phyloP scores from a whole-genome alignment of 768 basidiomycete genomes.

The Rhizopogon sp. region DNA sequence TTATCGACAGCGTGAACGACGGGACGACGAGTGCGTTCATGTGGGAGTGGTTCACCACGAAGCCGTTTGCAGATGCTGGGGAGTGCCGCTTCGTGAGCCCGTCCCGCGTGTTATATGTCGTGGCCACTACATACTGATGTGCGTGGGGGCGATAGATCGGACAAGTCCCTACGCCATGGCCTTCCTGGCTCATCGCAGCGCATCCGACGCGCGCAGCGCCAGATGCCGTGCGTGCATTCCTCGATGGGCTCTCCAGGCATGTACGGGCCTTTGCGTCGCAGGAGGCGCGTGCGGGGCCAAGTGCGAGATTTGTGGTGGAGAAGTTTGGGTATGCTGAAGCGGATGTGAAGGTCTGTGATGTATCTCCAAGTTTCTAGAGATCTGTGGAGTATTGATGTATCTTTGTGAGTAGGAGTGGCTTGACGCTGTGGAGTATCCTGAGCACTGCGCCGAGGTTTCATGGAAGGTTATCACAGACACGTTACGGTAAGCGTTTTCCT shows the following conservation, averaged over 20 bases:
- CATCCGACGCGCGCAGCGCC: slow-evolving; percentile 61
- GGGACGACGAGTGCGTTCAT: slow-evolving; percentile 87
- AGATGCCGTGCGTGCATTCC: slow-evolving; percentile 49
- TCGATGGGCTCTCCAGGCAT: slow-evolving; percentile 56
- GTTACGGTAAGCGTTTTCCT: slow-evolving; percentile 40
- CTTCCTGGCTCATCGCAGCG: slow-evolving; percentile 93
- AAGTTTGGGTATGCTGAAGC: slow-evolving; percentile 79
- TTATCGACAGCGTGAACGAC: slow-evolving; percentile 85
- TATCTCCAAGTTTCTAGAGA: neutral
- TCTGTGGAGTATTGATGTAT: neutral
- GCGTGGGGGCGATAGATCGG: slow-evolving; percentile 51
- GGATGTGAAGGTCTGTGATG: slow-evolving; percentile 61
- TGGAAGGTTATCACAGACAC: slow-evolving; percentile 65
- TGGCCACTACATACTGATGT: neutral
- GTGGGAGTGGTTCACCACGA: slow-evolving; percentile 94
- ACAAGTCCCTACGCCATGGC: slow-evolving; percentile 90
- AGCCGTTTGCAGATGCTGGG: slow-evolving; percentile 74
- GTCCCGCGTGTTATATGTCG: neutral
- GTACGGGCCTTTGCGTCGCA: slow-evolving; percentile 62
- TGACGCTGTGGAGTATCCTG: slow-evolving; percentile 70
- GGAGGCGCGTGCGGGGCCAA: slow-evolving; percentile 49
- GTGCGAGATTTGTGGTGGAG: slow-evolving; percentile 70
- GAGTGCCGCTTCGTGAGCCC: slow-evolving; percentile 76
- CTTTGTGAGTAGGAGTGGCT: slow-evolving; percentile 65
- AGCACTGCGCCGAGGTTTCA: slow-evolving; percentile 59